A percentile compares a stretch with the other conserved stretches of the same genome.
Conservation (phyloP, 176 grass and related monocot genomes). For the Eremochloa ophiuroides region DNA sequence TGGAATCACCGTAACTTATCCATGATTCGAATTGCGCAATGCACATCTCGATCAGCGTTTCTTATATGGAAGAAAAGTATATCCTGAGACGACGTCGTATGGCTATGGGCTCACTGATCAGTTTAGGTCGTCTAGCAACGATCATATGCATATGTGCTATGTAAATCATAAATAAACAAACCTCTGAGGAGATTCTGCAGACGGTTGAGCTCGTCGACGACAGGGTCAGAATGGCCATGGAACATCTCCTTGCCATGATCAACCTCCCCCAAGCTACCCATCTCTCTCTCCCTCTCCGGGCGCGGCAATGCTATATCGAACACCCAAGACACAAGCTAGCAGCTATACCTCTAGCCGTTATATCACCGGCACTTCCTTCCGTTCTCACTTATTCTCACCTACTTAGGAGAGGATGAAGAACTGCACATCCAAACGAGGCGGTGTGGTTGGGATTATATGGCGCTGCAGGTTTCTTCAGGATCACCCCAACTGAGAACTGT, state of each 20-base stretch:
- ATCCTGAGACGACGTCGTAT: not conserved
- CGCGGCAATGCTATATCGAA: not conserved
- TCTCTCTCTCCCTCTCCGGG: not conserved
- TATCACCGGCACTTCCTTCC: not conserved
- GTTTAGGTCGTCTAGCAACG: not conserved
- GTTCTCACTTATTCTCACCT: constrained; percentile 24
- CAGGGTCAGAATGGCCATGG: constrained; percentile 44
- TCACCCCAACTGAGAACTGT: constrained; percentile 39
- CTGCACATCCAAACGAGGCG: constrained; percentile 14
- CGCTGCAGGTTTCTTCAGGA: constrained; percentile 32
- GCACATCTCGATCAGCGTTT: not conserved
- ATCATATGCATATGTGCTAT: not conserved
- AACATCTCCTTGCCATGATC: constrained; percentile 51
- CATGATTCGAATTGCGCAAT: not conserved
- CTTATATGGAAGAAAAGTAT: not conserved
- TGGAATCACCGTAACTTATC: not conserved
- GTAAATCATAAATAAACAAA: constrained; percentile 22
- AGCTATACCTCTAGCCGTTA: constrained; percentile 7
- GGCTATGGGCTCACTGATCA: not conserved
- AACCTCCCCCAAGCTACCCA: constrained; percentile 79
- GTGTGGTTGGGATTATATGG: constrained; percentile 56
- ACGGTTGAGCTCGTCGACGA: constrained; percentile 73
- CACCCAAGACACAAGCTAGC: not conserved
- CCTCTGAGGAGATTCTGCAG: constrained; percentile 79
- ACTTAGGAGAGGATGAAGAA: not conserved